These are phyloP conservation scores for Fulvia fulva DNA, from an alignment of 2,329 filamentous ascomycete genomes.

Conservation along the genomic window DNA sequence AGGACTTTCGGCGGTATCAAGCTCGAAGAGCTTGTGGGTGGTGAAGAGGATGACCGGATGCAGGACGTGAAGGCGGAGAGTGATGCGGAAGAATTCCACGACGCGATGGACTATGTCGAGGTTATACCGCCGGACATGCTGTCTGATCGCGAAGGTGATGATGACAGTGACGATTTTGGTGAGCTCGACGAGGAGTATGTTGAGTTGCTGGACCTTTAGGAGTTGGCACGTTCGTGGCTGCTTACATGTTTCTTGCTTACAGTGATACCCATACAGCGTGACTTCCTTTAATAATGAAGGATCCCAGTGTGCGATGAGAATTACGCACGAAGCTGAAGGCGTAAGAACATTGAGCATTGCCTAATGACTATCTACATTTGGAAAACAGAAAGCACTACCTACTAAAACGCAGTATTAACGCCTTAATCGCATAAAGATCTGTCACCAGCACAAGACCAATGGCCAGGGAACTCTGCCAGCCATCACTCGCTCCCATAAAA, in stretches of 20 bases:
- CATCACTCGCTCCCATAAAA: no score
- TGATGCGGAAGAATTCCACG: background rate
- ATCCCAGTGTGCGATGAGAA: no score
- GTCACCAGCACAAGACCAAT: no score
- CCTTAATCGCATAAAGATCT: no score
- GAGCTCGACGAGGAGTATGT: background rate
- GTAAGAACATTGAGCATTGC: no score
- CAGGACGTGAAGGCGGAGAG: background rate
- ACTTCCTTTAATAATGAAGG: no score
- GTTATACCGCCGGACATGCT: background rate
- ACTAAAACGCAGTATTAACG: no score
- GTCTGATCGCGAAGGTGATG: background rate
- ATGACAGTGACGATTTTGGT: background rate
- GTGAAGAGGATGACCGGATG: background rate
- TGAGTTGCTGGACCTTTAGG: background rate
- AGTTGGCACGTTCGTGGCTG: background rate
- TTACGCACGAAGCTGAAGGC: no score
- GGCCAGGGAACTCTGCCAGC: no score
- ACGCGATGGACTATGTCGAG: background rate
- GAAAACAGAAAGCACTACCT: no score
- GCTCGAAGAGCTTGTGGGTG: background rate
- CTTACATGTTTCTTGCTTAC: background rate
- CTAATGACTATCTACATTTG: no score
- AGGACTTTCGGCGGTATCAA: constrained; percentile 1
- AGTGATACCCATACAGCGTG: background rate